Evolutionary conservation across 495 filamentous ascomycete species (phyloP).

Genomic region (Platismatia glauca): DNA sequence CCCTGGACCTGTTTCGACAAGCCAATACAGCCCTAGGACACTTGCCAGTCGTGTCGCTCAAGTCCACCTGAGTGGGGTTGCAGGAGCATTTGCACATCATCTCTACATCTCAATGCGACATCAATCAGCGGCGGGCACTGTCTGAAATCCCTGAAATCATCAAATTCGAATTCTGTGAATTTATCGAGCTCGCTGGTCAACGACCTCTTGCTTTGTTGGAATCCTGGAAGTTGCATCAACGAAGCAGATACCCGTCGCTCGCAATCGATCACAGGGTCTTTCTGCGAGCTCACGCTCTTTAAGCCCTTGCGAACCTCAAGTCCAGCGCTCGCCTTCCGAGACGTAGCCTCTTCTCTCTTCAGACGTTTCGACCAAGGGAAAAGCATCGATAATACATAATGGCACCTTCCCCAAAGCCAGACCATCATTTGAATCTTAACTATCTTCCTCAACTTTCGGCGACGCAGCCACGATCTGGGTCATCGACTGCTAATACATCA

Average conservation of each 20-base stretch:
- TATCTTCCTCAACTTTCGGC: slow-evolving; percentile 61
- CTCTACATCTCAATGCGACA: neutral
- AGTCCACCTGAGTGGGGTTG: neutral
- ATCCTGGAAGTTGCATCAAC: neutral
- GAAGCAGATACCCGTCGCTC: neutral
- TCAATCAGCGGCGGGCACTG: neutral
- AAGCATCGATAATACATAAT: slow-evolving; percentile 51
- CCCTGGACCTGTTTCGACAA: neutral
- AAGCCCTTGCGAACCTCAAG: neutral
- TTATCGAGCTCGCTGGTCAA: neutral
- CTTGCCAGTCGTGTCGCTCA: neutral
- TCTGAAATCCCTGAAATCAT: neutral
- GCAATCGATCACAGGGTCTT: neutral
- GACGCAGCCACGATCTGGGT: slow-evolving; percentile 69
- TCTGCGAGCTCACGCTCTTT: slow-evolving; percentile 10
- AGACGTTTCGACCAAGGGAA: slow-evolving; percentile 5
- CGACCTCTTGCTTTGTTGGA: neutral
- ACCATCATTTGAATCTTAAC: slow-evolving; percentile 69
- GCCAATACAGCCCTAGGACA: slow-evolving; percentile 1
- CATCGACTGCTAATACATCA: slow-evolving; percentile 79
- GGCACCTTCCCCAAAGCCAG: slow-evolving; percentile 64
- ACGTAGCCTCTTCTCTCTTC: neutral
- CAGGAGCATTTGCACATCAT: neutral
- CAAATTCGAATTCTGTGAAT: neutral
- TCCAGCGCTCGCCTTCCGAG: slow-evolving; percentile 1